Percentiles rank a stretch among this genome's conserved stretches.
Conservation (phyloP, 345 rosid genomes). For the Nephelium lappaceum region DNA sequence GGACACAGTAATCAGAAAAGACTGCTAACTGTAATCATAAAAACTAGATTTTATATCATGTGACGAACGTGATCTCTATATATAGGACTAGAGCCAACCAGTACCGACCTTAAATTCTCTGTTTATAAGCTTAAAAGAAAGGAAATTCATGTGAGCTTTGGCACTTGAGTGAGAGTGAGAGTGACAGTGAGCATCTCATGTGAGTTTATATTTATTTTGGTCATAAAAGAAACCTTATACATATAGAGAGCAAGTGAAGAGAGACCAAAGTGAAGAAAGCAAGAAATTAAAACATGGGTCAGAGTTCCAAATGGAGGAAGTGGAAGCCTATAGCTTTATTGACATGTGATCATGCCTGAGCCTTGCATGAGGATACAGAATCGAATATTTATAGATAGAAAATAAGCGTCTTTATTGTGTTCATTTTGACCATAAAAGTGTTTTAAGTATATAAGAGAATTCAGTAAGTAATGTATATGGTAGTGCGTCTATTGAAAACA, state of each 20-base stretch:
- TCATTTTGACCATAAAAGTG: neutral
- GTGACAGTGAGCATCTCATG: constrained; percentile 11
- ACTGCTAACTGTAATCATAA: constrained; percentile 3
- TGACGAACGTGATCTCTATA: constrained; percentile 1
- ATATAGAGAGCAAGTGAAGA: neutral
- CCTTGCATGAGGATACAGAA: neutral
- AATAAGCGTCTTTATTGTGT: constrained; percentile 18
- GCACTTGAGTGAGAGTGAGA: neutral
- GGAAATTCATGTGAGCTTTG: constrained; percentile 28
- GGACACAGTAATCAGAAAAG: neutral
- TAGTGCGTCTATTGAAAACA: neutral
- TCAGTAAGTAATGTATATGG: neutral
- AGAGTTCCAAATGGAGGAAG: constrained; percentile 4
- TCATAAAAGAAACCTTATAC: constrained; percentile 22
- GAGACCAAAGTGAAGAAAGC: neutral
- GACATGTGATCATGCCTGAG: constrained; percentile 23
- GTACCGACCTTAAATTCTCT: neutral
- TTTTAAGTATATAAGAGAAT: neutral
- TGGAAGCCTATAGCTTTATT: constrained; percentile 18
- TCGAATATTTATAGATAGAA: constrained; percentile 4
- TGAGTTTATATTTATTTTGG: neutral
- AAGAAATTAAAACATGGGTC: constrained; percentile 11
- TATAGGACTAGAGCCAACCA: neutral
- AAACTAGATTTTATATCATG: constrained; percentile 25
- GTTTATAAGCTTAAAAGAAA: constrained; percentile 6